Evolutionary conservation across 176 grass and related monocot species (phyloP), one percentile per base, ranked within the genome.

Genomic region (Triticum turgidum): DNA sequence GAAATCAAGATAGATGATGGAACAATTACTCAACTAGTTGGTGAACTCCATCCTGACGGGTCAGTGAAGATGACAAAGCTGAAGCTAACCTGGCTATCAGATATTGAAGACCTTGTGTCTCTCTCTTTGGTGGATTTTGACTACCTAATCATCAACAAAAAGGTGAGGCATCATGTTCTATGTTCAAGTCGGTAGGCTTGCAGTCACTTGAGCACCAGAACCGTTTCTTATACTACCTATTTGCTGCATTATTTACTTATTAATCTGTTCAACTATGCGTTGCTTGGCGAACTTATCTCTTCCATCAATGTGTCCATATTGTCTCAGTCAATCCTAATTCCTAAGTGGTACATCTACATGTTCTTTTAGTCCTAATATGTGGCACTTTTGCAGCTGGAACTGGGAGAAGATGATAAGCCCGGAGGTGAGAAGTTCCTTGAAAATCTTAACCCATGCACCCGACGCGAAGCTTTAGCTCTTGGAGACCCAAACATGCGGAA

Each of bases 41-140:
- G 95, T 32, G 87, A 93, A 67, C 84, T 98, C 42, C 89, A 98
- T 80, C 91, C 91, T 54, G 95, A 98, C 24, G 93, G 95, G 17
- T 95, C 93, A 78, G 93, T 95, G 24, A 98, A 98, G 85, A 86
- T 86, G 58, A 98, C 95, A 80, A 98, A 90, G 79, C 73, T 98
- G 89, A 98, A 98, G 81, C 62, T 89, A 21, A 98, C 95, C 33
- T 98, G 95, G 95, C 83, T 98, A 58, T 84, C 95, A n/a, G 86
- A 93, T 73, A 95, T 51, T 22, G 91, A 93, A n/a, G 93, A 98
- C 45, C 80, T 95, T 14, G 93, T 93, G 9, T 77, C 81, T 33
- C 89, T 98, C 80, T 87, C 89, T 6, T 80, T 98, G 85, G 87
- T 98, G 27, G 95, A 98, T 73, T 95, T 98, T 11, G 89, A 90